Conservation (phyloP, 1,139 yeast species). For the Scheffersomyces insectosa region DNA sequence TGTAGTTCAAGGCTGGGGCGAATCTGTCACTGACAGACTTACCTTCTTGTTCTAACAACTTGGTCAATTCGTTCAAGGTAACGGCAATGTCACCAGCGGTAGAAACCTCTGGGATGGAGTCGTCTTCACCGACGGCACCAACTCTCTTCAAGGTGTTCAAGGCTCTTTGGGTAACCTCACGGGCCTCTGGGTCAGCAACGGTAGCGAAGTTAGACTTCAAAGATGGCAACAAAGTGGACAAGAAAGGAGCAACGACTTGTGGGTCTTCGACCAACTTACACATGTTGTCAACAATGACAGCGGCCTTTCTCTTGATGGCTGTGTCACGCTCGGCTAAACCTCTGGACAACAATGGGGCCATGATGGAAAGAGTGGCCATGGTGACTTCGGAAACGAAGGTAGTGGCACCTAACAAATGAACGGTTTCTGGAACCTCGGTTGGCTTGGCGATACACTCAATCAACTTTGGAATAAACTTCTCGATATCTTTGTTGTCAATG, state of each 20-base stretch:
- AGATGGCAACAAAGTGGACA: constrained; percentile 93
- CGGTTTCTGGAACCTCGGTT: constrained; percentile 97
- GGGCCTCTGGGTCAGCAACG: constrained; percentile 99
- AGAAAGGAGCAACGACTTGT: constrained; percentile 99
- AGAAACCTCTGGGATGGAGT: constrained; percentile 91
- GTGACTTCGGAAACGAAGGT: constrained; percentile 99
- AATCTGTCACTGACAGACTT: constrained; percentile 78
- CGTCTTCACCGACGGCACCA: constrained; percentile 92
- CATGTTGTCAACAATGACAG: constrained; percentile 99
- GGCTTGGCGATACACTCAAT: constrained; percentile 97
- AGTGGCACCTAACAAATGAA: constrained; percentile 98
- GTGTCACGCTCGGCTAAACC: constrained; percentile 99
- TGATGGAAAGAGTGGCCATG: constrained; percentile 98
- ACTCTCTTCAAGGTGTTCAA: constrained; percentile 97
- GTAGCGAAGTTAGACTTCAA: constrained; percentile 89
- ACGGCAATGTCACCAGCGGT: constrained; percentile 96
- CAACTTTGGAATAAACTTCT: constrained; percentile 96
- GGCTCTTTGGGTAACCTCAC: constrained; percentile 97
- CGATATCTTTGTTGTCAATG: constrained; percentile 99
- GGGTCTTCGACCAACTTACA: constrained; percentile 99
- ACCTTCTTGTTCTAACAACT: constrained; percentile 65
- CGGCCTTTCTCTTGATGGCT: constrained; percentile 98
- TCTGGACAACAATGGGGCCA: constrained; percentile 98
- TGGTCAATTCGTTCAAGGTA: constrained; percentile 79
- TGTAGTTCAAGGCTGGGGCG: constrained; percentile 72